Base-by-base conservation (phyloP, 116 monocot species). In the Posidonia oceanica region DNA sequence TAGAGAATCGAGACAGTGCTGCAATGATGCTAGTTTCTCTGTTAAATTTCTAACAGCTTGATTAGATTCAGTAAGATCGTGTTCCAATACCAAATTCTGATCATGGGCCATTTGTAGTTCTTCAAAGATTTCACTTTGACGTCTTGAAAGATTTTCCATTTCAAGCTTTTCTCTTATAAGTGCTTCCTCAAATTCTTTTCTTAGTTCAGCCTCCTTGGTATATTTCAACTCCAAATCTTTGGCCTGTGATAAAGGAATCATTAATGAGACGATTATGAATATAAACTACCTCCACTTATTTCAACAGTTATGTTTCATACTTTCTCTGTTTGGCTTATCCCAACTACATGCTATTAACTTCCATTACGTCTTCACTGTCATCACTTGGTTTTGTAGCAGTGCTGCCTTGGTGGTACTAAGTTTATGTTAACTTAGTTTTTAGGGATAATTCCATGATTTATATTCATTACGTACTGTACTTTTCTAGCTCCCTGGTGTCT, bases 151-250 rank as follows among this genome's bases (percentile, higher is more conserved):
- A 40, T 61, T 69, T 61, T 82, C 81, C 7, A 73, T 0, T 59
- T 81, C 81, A 53, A 60, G 14, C 52, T 60, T 76, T 59, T 75
- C 80, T 72, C 48, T 67, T 54, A 56, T 61, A 14, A 76, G 37
- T 54, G 22, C 62, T 42, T 70, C 73, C 52, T 81, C 74, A 22
- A 56, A 29, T 75, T 85, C 77, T 79, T 67, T 79, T 23, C 69
- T 83, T 29, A 75, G 74, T 55, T 78, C 76, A 63, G 70, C 52
- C 66, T 81, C 86, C 52, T 66, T 67, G 10, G 13, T n/a, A 69
- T 76, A 76, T 20, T 54, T 64, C 39, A 54, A 62, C 61, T 80
- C 77, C 36, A 63, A 67, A 68, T 66, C 59, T 71, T 79, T 77
- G 42, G 64, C 77, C 89, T 89, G 73, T 15, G 82, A 68, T 37